Base-by-base conservation (phyloP, 495 filamentous ascomycete genomes). In the Filosporella fistucella region DNA sequence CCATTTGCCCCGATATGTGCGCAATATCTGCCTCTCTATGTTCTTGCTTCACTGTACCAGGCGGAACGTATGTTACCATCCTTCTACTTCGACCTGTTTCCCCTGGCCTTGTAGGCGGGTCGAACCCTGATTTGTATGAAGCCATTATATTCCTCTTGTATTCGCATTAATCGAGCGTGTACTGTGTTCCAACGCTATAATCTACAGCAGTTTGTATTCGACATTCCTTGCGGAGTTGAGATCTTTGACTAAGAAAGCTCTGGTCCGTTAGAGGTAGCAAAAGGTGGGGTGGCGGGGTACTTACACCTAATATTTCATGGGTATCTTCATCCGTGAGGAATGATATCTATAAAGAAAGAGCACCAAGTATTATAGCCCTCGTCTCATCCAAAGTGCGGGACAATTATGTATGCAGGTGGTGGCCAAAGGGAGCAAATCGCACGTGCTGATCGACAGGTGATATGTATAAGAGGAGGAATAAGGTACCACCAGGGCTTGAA, bases 71-170 rank as follows among this genome's bases (percentile, higher is more conserved):
- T 52, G 37, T 41, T n/a, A 48, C 51, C 13, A 50, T 23, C 28
- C 55, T 52, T 42, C 55, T 45, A 26, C 37, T 11, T 25, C 55
- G 47, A 17, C 42, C 30, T 20, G 46, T 39, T 10, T 63, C 61
- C 17, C 39, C 47, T 39, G 53, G 52, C 47, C 58, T 38, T 26
- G 40, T 55, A 7, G 55, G 61, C 14, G 58, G 53, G 22, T 60
- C 58, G 38, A 54, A 61, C 22, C 58, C 57, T 33, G 55, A 46
- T 34, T 54, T 57, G 51, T 57, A 54, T 50, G 57, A 58, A 52
- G 61, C 58, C 61, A 63, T 63, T 47, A 23, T 59, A 36, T 42
- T 46, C 41, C 47, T 41, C 32, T 35, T 47, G 43, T 32, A 21
- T 30, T 20, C 29, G 30, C 50, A 54, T 51, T 50, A 43, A 42